A percentile compares a stretch with the other conserved stretches of the same genome.
Evolutionary conservation across 768 basidiomycete species (phyloP).

Genomic region (Tylopilus sp.): DNA sequence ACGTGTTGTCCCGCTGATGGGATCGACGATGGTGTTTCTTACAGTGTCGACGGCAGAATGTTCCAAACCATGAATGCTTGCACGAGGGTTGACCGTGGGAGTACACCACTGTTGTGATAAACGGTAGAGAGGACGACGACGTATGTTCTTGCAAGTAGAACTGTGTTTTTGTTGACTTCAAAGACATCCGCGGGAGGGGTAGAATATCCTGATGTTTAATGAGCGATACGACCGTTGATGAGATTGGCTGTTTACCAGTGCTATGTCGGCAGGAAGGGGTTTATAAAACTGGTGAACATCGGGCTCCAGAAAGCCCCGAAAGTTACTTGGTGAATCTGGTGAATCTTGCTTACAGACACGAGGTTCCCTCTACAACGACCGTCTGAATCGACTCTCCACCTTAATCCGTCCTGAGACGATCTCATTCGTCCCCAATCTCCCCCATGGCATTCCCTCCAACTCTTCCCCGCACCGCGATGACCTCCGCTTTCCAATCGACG

Average conservation of each 20-base stretch:
- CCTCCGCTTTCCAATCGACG: conserved; percentile 71
- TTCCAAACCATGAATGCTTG: not conserved
- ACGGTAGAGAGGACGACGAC: not conserved
- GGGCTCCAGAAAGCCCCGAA: too few species aligned
- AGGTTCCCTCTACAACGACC: too few species aligned
- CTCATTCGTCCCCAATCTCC: conserved; percentile 7
- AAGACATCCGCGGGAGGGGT: not conserved
- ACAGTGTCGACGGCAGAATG: not conserved
- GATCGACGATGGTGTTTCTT: not conserved
- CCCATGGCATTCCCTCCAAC: conserved; percentile 41
- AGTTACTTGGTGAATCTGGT: too few species aligned
- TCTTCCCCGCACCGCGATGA: conserved; percentile 14
- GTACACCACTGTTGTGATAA: too few species aligned
- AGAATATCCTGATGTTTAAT: not conserved
- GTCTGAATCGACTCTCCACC: too few species aligned
- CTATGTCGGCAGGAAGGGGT: not conserved
- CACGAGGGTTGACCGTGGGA: not conserved
- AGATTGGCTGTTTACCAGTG: not conserved
- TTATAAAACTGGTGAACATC: not conserved
- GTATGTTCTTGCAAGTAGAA: not conserved
- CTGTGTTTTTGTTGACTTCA: too few species aligned
- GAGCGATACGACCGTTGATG: not conserved
- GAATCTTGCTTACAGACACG: too few species aligned
- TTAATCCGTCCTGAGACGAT: too few species aligned
- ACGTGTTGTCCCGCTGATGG: not conserved